Conservation (phyloP, 306 rosid species). For the Quillaja saponaria region DNA sequence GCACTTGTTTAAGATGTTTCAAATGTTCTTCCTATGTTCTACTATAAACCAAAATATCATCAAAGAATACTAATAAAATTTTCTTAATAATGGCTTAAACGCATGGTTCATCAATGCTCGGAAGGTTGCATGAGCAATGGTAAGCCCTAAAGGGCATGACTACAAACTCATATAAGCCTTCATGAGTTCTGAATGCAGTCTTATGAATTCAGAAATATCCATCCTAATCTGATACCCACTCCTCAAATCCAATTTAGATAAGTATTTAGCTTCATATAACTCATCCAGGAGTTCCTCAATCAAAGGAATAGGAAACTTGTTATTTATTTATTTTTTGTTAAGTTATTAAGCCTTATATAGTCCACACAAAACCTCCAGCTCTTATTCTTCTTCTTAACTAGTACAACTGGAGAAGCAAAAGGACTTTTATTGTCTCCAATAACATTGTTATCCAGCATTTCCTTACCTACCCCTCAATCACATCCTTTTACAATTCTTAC, state of each 20-base stretch:
- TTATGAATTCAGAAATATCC: background rate
- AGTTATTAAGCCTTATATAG: background rate
- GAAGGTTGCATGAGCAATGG: background rate
- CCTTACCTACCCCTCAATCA: too few relatives aligned
- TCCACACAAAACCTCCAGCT: background rate
- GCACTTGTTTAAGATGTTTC: background rate
- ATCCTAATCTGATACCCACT: background rate
- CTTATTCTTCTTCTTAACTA: background rate
- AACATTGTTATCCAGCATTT: too few relatives aligned
- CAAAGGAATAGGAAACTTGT: background rate
- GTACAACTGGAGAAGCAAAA: background rate
- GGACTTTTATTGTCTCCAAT: too few relatives aligned
- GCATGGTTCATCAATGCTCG: background rate
- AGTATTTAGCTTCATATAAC: background rate
- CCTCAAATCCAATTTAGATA: background rate
- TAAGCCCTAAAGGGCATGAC: background rate
- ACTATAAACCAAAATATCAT: slow-evolving; percentile 1
- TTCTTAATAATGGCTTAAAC: too few relatives aligned
- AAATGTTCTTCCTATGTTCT: background rate
- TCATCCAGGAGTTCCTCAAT: background rate
- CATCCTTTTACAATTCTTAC: too few relatives aligned
- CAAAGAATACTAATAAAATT: background rate
- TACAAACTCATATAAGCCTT: background rate
- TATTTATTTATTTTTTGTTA: background rate
- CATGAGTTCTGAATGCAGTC: background rate